Evolutionary conservation across 2,329 filamentous ascomycete genomes (phyloP).

Genomic region (Clarireedia monteithiana): DNA sequence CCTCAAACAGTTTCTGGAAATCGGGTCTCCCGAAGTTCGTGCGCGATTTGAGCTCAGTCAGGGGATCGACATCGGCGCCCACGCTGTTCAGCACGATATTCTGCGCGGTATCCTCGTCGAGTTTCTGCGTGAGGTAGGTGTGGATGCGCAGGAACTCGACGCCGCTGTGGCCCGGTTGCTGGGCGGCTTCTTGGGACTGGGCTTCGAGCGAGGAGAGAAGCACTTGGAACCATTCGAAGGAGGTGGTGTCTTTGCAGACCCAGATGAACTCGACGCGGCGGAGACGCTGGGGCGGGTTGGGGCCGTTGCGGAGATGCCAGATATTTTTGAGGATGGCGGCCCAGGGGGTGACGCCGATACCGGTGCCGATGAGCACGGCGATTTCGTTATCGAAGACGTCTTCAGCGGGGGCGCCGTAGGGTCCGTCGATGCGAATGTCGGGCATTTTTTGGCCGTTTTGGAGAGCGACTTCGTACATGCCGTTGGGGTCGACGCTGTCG

Average conservation of each 20-base stretch:
- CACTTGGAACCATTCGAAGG: conserved; percentile 98
- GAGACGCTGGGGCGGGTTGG: conserved; percentile 82
- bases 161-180: conserved; percentile 57
- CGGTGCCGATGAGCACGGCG: conserved; percentile 75
- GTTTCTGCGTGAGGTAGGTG: conserved; percentile 90
- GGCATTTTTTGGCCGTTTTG: conserved; percentile 94
- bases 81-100: conserved; percentile 98
- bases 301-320: conserved; percentile 87
- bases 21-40: conserved; percentile 96
- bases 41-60: conserved; percentile 81
- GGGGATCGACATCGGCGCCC: conserved; percentile 76
- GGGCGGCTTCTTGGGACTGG: conserved; percentile 66
- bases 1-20: conserved; percentile 70
- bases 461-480: conserved; percentile 96
- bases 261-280: conserved; percentile 98
- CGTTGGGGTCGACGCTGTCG: conserved; percentile 82
- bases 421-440: conserved; percentile 79
- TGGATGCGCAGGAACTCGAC: conserved; percentile 93
- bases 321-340: conserved; percentile 91
- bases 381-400: conserved; percentile 95
- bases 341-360: conserved; percentile 84
- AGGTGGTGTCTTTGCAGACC: conserved; percentile 92
- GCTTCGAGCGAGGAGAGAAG: conserved; percentile 84
- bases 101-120: conserved; percentile 86
- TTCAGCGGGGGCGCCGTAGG: conserved; percentile 93